Conservation (phyloP, 306 rosid species). For the Vigna mungo region DNA sequence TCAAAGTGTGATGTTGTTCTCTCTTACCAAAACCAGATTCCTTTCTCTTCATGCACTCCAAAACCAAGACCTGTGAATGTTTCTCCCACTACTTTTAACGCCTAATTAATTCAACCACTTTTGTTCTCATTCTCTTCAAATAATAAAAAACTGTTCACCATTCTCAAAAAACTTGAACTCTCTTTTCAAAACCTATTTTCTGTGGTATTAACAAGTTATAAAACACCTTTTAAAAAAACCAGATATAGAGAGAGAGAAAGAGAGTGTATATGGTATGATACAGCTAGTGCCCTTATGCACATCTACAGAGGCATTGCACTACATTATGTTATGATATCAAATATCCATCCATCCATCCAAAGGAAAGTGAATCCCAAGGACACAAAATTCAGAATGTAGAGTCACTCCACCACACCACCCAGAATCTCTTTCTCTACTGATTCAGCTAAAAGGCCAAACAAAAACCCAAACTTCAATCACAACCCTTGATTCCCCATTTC, state of each 20-base stretch:
- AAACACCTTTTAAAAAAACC: neutral
- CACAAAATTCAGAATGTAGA: constrained; percentile 40
- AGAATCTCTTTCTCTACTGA: constrained; percentile 19
- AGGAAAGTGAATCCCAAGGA: constrained; percentile 49
- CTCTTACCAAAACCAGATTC: constrained; percentile 52
- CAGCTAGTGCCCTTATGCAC: constrained; percentile 33
- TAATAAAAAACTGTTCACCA: constrained; percentile 33
- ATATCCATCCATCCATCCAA: constrained; percentile 39
- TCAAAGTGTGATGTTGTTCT: constrained; percentile 55
- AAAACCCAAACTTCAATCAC: constrained; percentile 22
- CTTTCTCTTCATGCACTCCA: constrained; percentile 45
- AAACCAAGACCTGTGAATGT: constrained; percentile 52
- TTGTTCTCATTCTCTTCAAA: constrained; percentile 69
- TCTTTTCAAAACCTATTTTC: neutral
- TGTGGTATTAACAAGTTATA: neutral
- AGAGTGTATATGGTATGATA: neutral
- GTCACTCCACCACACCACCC: constrained; percentile 8
- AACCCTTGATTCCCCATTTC: constrained; percentile 32
- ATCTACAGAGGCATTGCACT: constrained; percentile 44
- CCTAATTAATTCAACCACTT: constrained; percentile 48
- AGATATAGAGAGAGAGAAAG: constrained; percentile 11
- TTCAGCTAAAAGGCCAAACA: constrained; percentile 39
- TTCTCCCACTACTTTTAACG: constrained; percentile 30
- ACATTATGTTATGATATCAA: neutral
- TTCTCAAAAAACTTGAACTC: constrained; percentile 29